phyloP scores from a whole-genome alignment of 1,284 basidiomycete species.

The Leccinum pachyderme region DNA sequence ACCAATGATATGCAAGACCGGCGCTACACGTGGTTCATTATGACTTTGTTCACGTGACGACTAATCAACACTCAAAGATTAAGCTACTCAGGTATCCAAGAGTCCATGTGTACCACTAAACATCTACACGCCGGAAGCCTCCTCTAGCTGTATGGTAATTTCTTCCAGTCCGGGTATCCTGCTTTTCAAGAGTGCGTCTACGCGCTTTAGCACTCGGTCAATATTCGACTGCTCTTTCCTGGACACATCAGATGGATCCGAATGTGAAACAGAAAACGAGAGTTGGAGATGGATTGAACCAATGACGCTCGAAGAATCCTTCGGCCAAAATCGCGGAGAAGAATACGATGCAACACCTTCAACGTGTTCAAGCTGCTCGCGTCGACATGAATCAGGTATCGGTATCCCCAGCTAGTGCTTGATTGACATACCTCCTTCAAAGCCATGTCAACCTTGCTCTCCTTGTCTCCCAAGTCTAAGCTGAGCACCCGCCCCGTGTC shows the following conservation, averaged over 20 bases:
- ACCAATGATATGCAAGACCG: not conserved
- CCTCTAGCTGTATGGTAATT: conserved; percentile 82
- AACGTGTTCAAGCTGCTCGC: conserved; percentile 52
- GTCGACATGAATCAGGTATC: conserved; percentile 27
- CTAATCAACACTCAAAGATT: not conserved
- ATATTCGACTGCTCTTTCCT: conserved; percentile 53
- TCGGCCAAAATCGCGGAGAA: conserved; percentile 92
- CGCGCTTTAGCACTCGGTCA: conserved; percentile 72
- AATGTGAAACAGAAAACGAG: conserved; percentile 38
- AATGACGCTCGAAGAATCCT: conserved; percentile 82
- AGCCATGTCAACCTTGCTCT: conserved; percentile 66
- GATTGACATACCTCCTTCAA: conserved; percentile 62
- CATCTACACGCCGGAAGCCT: conserved; percentile 12
- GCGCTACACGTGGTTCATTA: not conserved
- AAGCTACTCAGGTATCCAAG: conserved; percentile 17
- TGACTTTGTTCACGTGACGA: not conserved
- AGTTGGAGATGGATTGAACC: conserved; percentile 91
- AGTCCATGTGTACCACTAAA: conserved; percentile 6
- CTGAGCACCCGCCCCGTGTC: conserved; percentile 90
- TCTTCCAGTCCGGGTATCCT: conserved; percentile 81
- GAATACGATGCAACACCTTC: conserved; percentile 83
- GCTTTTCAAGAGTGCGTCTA: conserved; percentile 68
- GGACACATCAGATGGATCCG: conserved; percentile 50
- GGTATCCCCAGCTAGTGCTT: not conserved
- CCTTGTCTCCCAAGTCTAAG: conserved; percentile 78